These are phyloP conservation scores for Nemania sp. DNA, from an alignment of 2,329 filamentous ascomycete genomes.

Conservation along the genomic window DNA sequence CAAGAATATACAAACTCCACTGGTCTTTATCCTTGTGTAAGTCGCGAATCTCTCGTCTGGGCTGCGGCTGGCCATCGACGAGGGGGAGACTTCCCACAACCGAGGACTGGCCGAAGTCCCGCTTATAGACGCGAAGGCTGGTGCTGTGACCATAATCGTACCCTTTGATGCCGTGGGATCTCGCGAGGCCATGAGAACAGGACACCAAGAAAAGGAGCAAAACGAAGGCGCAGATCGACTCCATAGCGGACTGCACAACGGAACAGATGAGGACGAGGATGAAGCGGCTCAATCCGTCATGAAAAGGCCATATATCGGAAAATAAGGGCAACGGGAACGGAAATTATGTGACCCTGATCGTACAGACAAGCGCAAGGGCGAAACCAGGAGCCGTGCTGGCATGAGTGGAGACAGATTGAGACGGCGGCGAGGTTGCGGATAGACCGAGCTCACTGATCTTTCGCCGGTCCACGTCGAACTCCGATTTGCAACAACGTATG, in stretches of 20 bases:
- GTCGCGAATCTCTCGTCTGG: constrained; percentile 69
- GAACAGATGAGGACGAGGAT: neutral
- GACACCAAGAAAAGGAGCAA: constrained; percentile 19
- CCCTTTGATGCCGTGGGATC: constrained; percentile 21
- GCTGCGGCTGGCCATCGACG: constrained; percentile 47
- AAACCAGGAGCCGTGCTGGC: neutral
- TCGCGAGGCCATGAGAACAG: constrained; percentile 18
- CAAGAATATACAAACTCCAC: constrained; percentile 79
- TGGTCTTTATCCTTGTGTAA: constrained; percentile 66
- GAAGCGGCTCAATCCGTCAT: neutral
- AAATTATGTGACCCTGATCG: constrained; percentile 1
- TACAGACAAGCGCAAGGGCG: neutral
- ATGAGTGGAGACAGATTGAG: constrained; percentile 2
- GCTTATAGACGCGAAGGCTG: constrained; percentile 45
- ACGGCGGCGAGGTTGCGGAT: neutral
- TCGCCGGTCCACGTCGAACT: neutral
- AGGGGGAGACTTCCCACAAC: constrained; percentile 51
- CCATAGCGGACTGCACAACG: constrained; percentile 19
- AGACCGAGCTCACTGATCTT: neutral
- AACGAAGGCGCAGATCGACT: neutral
- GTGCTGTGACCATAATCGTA: constrained; percentile 60
- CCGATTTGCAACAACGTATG: constrained; percentile 2
- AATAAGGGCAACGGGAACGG: neutral
- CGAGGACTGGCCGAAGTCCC: constrained; percentile 42
- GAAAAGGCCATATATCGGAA: neutral